These are phyloP conservation scores for Aegilops bicornis DNA, from an alignment of 176 grass and related monocot species.

Conservation along the genomic window DNA sequence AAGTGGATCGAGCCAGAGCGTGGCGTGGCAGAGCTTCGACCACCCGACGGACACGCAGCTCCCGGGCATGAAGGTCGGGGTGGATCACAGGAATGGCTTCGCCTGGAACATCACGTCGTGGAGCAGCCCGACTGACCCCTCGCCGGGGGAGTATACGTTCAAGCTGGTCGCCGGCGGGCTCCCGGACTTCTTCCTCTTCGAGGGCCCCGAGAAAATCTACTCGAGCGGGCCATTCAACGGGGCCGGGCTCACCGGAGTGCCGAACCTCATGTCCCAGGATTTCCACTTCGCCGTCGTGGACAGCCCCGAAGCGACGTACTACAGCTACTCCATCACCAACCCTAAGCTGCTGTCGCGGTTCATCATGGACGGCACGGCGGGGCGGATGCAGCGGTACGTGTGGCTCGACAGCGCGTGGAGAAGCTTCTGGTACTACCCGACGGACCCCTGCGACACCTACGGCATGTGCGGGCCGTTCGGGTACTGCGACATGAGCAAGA, in stretches of 20 bases:
- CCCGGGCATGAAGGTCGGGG: constrained; percentile 53
- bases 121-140: constrained; percentile 36
- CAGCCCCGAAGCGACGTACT: constrained; percentile 28
- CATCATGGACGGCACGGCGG: not conserved
- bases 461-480: constrained; percentile 50
- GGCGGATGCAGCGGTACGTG: constrained; percentile 26
- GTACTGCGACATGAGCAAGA: constrained; percentile 25
- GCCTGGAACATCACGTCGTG: constrained; percentile 51
- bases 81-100: constrained; percentile 27
- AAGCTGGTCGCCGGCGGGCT: constrained; percentile 19
- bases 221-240: too few species aligned
- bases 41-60: constrained; percentile 55
- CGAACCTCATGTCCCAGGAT: constrained; percentile 2
- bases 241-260: constrained; percentile 25
- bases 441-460: constrained; percentile 44
- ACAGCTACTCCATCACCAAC: constrained; percentile 31
- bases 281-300: constrained; percentile 36
- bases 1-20: not conserved
- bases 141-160: constrained; percentile 35
- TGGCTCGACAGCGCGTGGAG: constrained; percentile 19
- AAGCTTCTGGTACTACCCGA: constrained; percentile 49
- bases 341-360: constrained; percentile 10
- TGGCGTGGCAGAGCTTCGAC: constrained; percentile 58
- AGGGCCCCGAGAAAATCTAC: too few species aligned
- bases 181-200: constrained; percentile 40